Base-by-base conservation (phyloP, 179 eudicot species). In the Beta corolliflora region DNA sequence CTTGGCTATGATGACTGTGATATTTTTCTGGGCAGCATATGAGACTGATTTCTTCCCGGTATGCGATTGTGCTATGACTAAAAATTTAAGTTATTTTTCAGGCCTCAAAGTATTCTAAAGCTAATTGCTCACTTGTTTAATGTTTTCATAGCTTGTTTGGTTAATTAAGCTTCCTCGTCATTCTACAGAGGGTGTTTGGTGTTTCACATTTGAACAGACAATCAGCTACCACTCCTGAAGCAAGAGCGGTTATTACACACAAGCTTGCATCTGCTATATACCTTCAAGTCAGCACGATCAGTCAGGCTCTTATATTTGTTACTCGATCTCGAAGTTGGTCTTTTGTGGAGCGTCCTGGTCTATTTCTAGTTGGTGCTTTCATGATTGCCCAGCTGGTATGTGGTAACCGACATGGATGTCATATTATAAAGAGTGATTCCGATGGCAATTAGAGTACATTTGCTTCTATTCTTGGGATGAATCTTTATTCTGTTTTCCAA, bases 251-350 rank as follows among this genome's bases (percentile, higher is more conserved):
- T 60, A 82, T 79, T 52, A 79, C 85, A 16, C 88, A 85, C 85
- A 94, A 93, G 91, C 95, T 94, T 67, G 98, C 96, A 45, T 92
- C 98, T 65, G 98, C 98, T 11, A 81, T 93, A 74, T 94, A 94
- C 76, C 98, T 94, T 83, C 98, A 94, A 92, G 98, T 94, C 83
- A 94, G 98, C 91, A 94, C 91, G 23, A 84, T 94, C 72, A 94
- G 98, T 80, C 98, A 94, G 87, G 98, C 98, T 41, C 94, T 94
- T 81, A 94, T 94, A 59, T 94, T 94, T 74, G 97, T 94, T 10
- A 94, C 98, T 46, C 87, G 98, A 77, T 94, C 98, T 67, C 88
- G 98, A 81, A 94, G 94, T 81, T 94, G 94, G 93, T 94, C 98
- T 13, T 94, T 87, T 67, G 88, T 91, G 46, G 98, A 94, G 76